Evolutionary conservation across 2,329 filamentous ascomycete species (phyloP), one percentile per base, ranked within the genome.

Genomic region (Teratosphaeria gauchensis): DNA sequence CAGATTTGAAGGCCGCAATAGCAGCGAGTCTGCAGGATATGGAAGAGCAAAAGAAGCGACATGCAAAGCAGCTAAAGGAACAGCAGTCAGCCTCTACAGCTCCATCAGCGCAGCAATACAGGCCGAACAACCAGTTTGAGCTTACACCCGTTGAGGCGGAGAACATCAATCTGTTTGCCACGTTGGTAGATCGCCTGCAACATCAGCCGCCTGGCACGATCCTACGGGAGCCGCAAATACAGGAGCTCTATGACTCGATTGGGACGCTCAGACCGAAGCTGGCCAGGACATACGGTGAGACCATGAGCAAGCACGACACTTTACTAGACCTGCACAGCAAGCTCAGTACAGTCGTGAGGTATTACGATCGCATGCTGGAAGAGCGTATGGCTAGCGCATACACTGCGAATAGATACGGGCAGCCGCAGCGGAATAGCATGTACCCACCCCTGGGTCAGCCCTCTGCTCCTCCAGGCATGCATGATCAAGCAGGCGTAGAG

Each of bases 281-380:
- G 58, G 94, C 94, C 4, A 84, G 94, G 59, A 96, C 92, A 0
- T 96, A 97, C 71, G 94, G 94, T 58, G 94, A 99, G 77, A 96
- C 94, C 0, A 97, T 99, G 94, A 97, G 94, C 82, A 99, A 99
- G 75, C 94, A 97, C 73, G 92, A 99, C 72, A 94, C 92, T 0
- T 80, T 99, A 9, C 82, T 97, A 28, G 94, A 99, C 72, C 79
- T 99, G 0, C 94, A 99, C 71, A 89, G 91, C 19, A 99, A 99
- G 72, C 79, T 99, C 28, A 94, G 92, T 0, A 96, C 92, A 0
- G 94, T 97, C 30, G 94, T 99, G 4, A 85, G 94, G 35, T 97
- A 97, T 71, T 99, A 99, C 71, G 94, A 99, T 73, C 86, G 91
- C 48, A 97, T 99, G 94, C 81, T 99, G 16, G 94, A 99, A 74